Percentiles rank a stretch among this genome's conserved stretches.
Conservation (phyloP, 495 filamentous ascomycete species). For the Penicillium canescens region DNA sequence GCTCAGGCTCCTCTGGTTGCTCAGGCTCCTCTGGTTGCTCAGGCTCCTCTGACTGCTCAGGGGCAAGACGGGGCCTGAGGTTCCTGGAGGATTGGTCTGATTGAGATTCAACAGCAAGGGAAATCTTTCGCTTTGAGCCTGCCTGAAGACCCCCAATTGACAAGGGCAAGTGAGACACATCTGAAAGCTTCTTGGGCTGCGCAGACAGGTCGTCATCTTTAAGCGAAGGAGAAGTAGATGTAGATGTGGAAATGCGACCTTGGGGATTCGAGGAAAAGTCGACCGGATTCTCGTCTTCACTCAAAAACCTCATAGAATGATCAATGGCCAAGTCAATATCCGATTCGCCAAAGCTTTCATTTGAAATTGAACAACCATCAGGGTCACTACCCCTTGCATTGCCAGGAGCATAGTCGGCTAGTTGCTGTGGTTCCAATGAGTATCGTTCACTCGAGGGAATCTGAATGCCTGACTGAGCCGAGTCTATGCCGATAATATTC, state of each 20-base stretch:
- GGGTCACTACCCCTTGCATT: not conserved
- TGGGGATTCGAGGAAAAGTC: not conserved
- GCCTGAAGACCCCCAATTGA: not conserved
- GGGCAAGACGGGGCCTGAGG: not conserved
- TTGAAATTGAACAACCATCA: not conserved
- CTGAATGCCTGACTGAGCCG: too few species aligned
- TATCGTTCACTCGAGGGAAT: not conserved
- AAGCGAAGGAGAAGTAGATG: not conserved
- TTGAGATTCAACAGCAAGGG: not conserved
- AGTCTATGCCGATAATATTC: too few species aligned
- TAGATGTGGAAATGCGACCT: not conserved
- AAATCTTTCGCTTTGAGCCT: not conserved
- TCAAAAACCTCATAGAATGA: not conserved
- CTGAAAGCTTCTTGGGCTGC: not conserved
- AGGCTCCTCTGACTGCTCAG: not conserved
- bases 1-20: too few species aligned
- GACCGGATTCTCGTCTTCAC: not conserved
- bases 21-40: too few species aligned
- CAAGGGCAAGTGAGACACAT: not conserved
- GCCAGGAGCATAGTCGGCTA: not conserved
- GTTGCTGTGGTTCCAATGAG: not conserved
- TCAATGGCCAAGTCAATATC: not conserved
- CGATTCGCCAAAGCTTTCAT: not conserved
- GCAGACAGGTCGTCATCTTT: not conserved
- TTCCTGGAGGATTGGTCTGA: not conserved